These are phyloP conservation scores for Adansonia madagascariensis DNA, from an alignment of 441 rosid genomes.

Conservation along the genomic window DNA sequence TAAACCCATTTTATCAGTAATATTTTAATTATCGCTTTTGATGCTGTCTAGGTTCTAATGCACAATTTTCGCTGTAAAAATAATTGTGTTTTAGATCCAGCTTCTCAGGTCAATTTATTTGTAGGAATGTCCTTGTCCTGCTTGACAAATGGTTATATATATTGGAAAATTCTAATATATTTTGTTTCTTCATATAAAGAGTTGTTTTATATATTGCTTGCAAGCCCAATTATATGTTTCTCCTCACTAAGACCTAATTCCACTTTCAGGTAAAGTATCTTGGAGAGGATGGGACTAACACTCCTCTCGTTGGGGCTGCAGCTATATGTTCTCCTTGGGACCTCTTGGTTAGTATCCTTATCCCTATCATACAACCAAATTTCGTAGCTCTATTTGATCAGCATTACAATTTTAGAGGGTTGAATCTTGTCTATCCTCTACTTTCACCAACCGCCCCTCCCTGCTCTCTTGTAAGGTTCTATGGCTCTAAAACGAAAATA, in stretches of 20 bases:
- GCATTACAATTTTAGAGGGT: constrained; percentile 5
- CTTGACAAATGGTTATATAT: background rate
- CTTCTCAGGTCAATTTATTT: background rate
- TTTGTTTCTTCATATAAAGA: background rate
- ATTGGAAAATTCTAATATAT: background rate
- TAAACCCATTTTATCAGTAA: background rate
- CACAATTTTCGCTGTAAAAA: background rate
- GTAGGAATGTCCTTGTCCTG: background rate
- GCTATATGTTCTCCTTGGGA: constrained; percentile 94
- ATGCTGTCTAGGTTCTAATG: background rate
- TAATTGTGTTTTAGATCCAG: background rate
- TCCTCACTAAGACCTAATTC: constrained; percentile 2
- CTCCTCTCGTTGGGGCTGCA: constrained; percentile 72
- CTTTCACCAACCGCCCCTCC: background rate
- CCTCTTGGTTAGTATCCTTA: constrained; percentile 63
- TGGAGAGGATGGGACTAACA: constrained; percentile 71
- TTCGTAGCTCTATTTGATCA: constrained; percentile 4
- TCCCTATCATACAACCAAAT: background rate
- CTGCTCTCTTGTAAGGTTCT: background rate
- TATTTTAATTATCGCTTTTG: background rate
- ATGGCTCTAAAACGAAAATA: background rate
- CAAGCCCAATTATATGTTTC: background rate
- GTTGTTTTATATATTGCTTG: background rate
- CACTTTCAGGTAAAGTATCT: constrained; percentile 79
- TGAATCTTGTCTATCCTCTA: background rate